Evolutionary conservation across 164 flowering plant species (phyloP).

Genomic region (Annona squamosa): DNA sequence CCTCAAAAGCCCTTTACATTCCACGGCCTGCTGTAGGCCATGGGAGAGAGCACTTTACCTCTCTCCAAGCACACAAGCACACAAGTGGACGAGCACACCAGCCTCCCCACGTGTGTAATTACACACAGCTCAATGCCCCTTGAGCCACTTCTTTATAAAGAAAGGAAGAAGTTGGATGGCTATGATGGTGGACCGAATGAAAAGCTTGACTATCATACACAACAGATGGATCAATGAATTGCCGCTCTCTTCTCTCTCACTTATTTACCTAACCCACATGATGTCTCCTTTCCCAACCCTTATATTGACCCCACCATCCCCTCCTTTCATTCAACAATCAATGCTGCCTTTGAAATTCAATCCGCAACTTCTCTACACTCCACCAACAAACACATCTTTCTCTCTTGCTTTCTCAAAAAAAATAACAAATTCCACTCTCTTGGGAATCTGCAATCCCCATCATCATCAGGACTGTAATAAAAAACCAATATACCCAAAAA

Average conservation of each 20-base stretch:
- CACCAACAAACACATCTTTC: constrained; percentile 17
- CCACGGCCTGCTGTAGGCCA: constrained; percentile 23
- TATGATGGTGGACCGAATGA: constrained; percentile 8
- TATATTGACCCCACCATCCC: constrained; percentile 14
- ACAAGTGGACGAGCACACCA: neutral
- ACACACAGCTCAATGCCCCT: constrained; percentile 3
- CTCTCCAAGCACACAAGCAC: constrained; percentile 2
- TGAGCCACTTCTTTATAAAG: constrained; percentile 1
- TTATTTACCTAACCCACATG: constrained; percentile 3
- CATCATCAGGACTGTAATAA: constrained; percentile 25
- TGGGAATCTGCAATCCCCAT: constrained; percentile 73
- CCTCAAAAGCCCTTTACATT: constrained; percentile 34
- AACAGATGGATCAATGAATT: neutral
- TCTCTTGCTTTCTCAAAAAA: constrained; percentile 16
- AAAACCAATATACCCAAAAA: constrained; percentile 29
- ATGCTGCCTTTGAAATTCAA: constrained; percentile 48
- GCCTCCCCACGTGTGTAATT: neutral
- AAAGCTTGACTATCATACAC: constrained; percentile 1
- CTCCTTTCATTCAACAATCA: constrained; percentile 20
- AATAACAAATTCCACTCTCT: constrained; percentile 44
- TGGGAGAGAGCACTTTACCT: neutral
- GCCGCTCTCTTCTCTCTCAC: neutral
- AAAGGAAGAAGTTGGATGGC: constrained; percentile 1
- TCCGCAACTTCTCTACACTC: constrained; percentile 34
- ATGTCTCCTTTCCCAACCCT: constrained; percentile 5